Conservation (phyloP, 768 basidiomycete species). For the Lentinula sp. region DNA sequence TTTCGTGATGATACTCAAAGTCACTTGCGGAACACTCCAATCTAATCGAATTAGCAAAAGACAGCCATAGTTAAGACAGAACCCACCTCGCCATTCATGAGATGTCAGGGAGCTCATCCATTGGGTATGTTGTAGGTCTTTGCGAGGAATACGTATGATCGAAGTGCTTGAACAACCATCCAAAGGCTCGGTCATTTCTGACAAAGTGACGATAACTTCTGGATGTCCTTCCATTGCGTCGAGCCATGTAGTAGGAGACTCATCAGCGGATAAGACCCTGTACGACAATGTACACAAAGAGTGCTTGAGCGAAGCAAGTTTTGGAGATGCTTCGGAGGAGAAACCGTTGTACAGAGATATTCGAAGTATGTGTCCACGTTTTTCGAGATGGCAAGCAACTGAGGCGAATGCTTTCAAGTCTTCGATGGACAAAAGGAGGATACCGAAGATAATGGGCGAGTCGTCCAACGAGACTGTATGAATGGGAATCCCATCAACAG, state of each 20-base stretch:
- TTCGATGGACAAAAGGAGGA: constrained; percentile 26
- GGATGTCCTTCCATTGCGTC: constrained; percentile 2
- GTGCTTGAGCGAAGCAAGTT: background rate
- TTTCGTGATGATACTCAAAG: constrained; percentile 73
- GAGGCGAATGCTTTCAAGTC: constrained; percentile 27
- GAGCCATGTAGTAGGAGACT: constrained; percentile 2
- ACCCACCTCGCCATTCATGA: constrained; percentile 46
- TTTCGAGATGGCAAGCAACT: constrained; percentile 28
- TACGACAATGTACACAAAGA: constrained; percentile 12
- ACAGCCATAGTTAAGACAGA: constrained; percentile 6
- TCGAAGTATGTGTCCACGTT: constrained; percentile 21
- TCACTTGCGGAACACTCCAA: constrained; percentile 67
- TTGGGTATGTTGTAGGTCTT: constrained; percentile 43
- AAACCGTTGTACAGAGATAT: constrained; percentile 23
- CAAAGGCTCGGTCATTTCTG: constrained; percentile 11
- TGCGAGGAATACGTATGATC: constrained; percentile 36
- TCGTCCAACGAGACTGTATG: background rate
- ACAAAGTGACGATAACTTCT: constrained; percentile 11
- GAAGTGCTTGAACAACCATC: constrained; percentile 20
- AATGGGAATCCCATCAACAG: background rate
- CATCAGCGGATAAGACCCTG: constrained; percentile 8
- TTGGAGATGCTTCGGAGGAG: background rate
- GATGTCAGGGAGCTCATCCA: constrained; percentile 62
- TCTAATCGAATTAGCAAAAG: constrained; percentile 33
- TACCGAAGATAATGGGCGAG: constrained; percentile 20